Evolutionary conservation across 73 alveolate species (phyloP).

Genomic region (Stentor roeselii): DNA sequence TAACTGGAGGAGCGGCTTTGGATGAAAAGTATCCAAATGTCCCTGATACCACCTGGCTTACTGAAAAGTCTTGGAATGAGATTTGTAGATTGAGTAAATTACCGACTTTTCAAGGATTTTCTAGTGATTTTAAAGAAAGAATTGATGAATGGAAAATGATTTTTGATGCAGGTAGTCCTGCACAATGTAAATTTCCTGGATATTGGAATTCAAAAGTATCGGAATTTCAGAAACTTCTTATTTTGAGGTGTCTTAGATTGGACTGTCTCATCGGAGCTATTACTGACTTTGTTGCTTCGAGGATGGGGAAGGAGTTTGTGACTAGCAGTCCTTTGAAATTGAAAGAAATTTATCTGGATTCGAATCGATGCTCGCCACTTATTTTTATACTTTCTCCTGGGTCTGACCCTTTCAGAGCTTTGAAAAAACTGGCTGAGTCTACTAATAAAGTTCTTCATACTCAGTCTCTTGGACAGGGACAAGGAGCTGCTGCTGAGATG

Average conservation of each 20-base stretch:
- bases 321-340: conserved; percentile 98
- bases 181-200: conserved; percentile 68
- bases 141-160: conserved; percentile 59
- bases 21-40: conserved; percentile 30
- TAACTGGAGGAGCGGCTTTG: conserved; percentile 34
- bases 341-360: conserved; percentile 89
- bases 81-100: conserved; percentile 65
- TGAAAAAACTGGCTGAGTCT: conserved; percentile 91
- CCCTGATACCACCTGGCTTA: conserved; percentile 79
- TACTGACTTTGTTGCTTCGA: conserved; percentile 66
- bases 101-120: conserved; percentile 77
- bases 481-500: conserved; percentile 92
- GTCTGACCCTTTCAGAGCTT: conserved; percentile 94
- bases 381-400: conserved; percentile 99
- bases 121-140: conserved; percentile 46
- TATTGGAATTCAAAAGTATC: conserved; percentile 55
- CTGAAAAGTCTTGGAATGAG: conserved; percentile 93
- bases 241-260: conserved; percentile 82
- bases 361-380: conserved; percentile 90
- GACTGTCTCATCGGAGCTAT: conserved; percentile 82
- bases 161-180: conserved; percentile 74
- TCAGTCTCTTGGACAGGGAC: conserved; percentile 94
- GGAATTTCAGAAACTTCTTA: conserved; percentile 67
- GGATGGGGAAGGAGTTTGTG: conserved; percentile 86
- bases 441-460: conserved; percentile 82